phyloP scores from a whole-genome alignment of 2,329 filamentous ascomycete species.

The Botrytis porri region DNA sequence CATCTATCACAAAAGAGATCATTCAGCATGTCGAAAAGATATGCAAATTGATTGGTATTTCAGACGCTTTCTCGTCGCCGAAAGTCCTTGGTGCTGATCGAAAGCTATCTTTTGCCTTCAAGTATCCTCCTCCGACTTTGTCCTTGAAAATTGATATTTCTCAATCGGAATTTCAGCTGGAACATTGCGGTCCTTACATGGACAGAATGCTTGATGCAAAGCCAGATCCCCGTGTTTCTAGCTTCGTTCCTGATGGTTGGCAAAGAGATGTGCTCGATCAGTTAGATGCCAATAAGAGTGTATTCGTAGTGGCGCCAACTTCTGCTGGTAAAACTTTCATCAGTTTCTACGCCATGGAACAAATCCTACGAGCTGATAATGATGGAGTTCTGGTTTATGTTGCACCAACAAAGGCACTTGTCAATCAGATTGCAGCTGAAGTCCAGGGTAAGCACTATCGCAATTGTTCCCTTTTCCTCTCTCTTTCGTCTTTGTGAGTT shows the following conservation, averaged over 20 bases:
- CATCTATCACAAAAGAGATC: slow-evolving; percentile 44
- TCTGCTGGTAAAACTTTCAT: slow-evolving; percentile 83
- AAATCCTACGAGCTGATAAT: slow-evolving; percentile 64
- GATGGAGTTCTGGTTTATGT: slow-evolving; percentile 74
- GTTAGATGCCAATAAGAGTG: slow-evolving; percentile 66
- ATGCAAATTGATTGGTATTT: slow-evolving; percentile 38
- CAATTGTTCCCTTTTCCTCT: not conserved
- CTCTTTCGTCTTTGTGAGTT: not conserved
- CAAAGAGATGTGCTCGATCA: slow-evolving; percentile 70
- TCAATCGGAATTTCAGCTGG: slow-evolving; percentile 61
- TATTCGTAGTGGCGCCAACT: slow-evolving; percentile 75
- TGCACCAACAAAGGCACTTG: slow-evolving; percentile 76
- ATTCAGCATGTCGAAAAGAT: slow-evolving; percentile 38
- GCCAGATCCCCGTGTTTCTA: slow-evolving; percentile 62
- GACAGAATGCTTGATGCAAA: slow-evolving; percentile 70
- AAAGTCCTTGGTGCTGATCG: slow-evolving; percentile 36
- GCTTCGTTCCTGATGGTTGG: slow-evolving; percentile 74
- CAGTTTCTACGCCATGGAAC: slow-evolving; percentile 80
- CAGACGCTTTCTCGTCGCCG: slow-evolving; percentile 33
- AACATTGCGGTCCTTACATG: slow-evolving; percentile 69
- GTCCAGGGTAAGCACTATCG: slow-evolving; percentile 52
- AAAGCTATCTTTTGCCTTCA: slow-evolving; percentile 46
- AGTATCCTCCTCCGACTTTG: slow-evolving; percentile 38
- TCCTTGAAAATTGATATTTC: slow-evolving; percentile 39
- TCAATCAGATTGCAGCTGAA: slow-evolving; percentile 81